Evolutionary conservation across 1,139 yeast species (phyloP), one percentile per base, ranked within the genome.

Genomic region (Meyerozyma guilliermondii): DNA sequence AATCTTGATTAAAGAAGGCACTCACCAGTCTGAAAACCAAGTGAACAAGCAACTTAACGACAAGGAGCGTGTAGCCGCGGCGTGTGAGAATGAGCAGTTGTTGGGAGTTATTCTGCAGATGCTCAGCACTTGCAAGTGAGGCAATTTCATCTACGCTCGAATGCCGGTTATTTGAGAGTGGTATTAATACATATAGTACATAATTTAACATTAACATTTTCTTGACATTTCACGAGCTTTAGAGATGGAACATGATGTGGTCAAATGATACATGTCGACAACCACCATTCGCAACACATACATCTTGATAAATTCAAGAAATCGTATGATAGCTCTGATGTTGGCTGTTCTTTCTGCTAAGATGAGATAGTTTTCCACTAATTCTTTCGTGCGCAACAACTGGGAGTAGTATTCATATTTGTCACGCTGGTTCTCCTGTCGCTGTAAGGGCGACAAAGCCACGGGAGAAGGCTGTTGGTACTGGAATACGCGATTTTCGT

Each of bases 61-160:
- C 60, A 94, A 94, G 65, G 99, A 94, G 62, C 73, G 99, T 49
- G 98, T 92, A 0, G 96, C 97, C 23, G 98, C 98, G 14, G 99
- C 99, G 0, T 91, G 98, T 64, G 98, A 94, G 57, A 94, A 94
- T 54, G 96, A 87, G 46, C 98, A 94, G 65, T 71, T 94, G 38
- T 68, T 91, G 44, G 77, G 81, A 27, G 98, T 94, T 14, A 86
- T 94, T 39, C 85, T 89, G 54, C 91, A 87, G 52, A 94, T 94
- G 99, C 73, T 94, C 50, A 75, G 87, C 38, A 83, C 92, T 8
- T 92, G 98, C 60, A 69, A 68, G 53, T 71, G 51, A 51, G 7
- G 28, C 30, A 5, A 38, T 9, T 34, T 3, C 10, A 38, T 14
- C 33, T 30, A 40, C 33, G 31, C 37, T 33, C 35, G 30, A 39